Percentiles rank a stretch among this genome's conserved stretches.
These are phyloP conservation scores for Zygosaccharomyces bailii DNA, from an alignment of 805 yeast genomes.

Conservation along the genomic window DNA sequence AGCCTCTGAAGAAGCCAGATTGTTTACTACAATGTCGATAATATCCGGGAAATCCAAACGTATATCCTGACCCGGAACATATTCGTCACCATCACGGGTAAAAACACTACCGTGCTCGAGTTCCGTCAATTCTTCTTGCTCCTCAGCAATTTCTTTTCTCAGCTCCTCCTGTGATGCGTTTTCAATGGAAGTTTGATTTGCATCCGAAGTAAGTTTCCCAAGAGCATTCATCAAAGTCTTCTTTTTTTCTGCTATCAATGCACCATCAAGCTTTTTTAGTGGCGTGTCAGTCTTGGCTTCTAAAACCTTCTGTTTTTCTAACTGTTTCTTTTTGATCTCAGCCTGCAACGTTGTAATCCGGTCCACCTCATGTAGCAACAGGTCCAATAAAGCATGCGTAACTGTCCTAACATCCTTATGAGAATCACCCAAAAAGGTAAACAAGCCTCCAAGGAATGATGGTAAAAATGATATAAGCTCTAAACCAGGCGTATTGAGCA, in stretches of 20 bases:
- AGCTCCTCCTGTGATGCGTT: constrained; percentile 11
- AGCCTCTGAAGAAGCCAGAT: constrained; percentile 67
- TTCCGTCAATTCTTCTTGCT: constrained; percentile 6
- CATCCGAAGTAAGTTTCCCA: constrained; percentile 20
- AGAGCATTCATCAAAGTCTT: constrained; percentile 31
- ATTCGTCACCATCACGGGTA: constrained; percentile 48
- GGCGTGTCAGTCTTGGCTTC: constrained; percentile 26
- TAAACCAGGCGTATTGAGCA: constrained; percentile 88
- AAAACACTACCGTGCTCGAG: constrained; percentile 17
- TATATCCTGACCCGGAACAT: constrained; percentile 77
- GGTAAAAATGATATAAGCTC: constrained; percentile 86
- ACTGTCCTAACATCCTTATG: constrained; percentile 84
- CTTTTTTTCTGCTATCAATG: constrained; percentile 33
- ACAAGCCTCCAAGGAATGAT: constrained; percentile 74
- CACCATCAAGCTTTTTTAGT: constrained; percentile 31
- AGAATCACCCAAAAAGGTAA: constrained; percentile 74
- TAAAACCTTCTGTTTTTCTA: constrained; percentile 21
- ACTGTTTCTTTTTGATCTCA: constrained; percentile 39
- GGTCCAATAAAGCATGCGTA: constrained; percentile 72
- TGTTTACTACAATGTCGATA: constrained; percentile 76
- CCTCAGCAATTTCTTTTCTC: constrained; percentile 8
- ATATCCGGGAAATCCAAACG: constrained; percentile 75
- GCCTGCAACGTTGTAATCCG: constrained; percentile 67
- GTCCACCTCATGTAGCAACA: constrained; percentile 74
- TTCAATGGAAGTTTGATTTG: constrained; percentile 10